These are phyloP conservation scores for Tylopilus vinaceipallidus DNA, from an alignment of 768 basidiomycete species.

Conservation along the genomic window DNA sequence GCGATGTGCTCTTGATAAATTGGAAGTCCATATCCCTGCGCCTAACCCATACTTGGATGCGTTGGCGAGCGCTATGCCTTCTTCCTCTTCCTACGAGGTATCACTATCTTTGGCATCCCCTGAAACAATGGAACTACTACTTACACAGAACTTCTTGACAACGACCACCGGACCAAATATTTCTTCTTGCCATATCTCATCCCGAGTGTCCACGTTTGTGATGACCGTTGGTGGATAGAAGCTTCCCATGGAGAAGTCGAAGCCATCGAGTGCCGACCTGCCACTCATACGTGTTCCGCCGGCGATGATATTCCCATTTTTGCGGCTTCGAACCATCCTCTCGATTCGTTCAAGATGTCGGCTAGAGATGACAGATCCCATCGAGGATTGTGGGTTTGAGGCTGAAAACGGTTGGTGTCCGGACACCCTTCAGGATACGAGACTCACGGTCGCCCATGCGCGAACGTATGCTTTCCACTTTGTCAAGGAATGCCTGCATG, in stretches of 20 bases:
- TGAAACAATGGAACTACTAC: slow-evolving; percentile 23
- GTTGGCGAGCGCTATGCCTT: slow-evolving; percentile 71
- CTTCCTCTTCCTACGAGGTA: slow-evolving; percentile 49
- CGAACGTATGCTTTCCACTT: slow-evolving; percentile 57
- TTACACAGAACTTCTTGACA: slow-evolving; percentile 51
- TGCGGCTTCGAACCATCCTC: slow-evolving; percentile 46
- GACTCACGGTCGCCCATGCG: slow-evolving; percentile 77
- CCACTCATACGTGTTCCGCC: slow-evolving; percentile 71
- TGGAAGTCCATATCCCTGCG: slow-evolving; percentile 75
- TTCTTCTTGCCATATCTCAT: slow-evolving; percentile 79
- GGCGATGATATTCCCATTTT: slow-evolving; percentile 47
- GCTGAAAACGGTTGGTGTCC: slow-evolving; percentile 40
- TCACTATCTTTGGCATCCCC: background rate
- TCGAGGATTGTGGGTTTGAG: slow-evolving; percentile 62
- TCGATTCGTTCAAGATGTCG: slow-evolving; percentile 66
- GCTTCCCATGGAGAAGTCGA: slow-evolving; percentile 65
- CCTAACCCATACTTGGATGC: slow-evolving; percentile 78
- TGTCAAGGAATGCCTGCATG: slow-evolving; percentile 57
- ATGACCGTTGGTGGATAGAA: slow-evolving; percentile 85
- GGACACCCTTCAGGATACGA: background rate
- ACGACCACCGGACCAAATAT: slow-evolving; percentile 86
- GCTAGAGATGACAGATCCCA: slow-evolving; percentile 78
- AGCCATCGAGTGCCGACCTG: slow-evolving; percentile 62
- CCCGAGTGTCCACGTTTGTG: slow-evolving; percentile 49
- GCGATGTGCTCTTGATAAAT: slow-evolving; percentile 74